Evolutionary conservation across 2,329 filamentous ascomycete genomes (phyloP), one percentile per base, ranked within the genome.

Genomic region (Nemania bipapillata): DNA sequence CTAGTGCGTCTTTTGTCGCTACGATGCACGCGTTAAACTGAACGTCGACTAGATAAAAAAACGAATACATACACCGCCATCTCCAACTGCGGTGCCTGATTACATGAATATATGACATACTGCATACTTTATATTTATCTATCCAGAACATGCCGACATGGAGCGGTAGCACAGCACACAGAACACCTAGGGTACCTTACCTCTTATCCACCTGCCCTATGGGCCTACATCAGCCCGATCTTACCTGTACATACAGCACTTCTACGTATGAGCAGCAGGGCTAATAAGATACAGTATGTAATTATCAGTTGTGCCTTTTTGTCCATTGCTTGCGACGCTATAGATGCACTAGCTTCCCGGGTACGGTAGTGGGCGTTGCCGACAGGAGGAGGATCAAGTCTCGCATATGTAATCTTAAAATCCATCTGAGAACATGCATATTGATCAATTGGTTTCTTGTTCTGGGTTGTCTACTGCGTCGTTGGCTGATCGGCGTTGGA

Each of bases 371-470:
- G 56, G 11, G 28, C 15, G 45, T n/a, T 68, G 40, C 55, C 55
- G 35, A 61, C 56, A 55, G 55, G 42, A 40, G 58, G 15, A 66
- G 30, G 50, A 67, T 61, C 56, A 17, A 61, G 55, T 20, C 35
- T 35, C 24, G 59, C 63, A 59, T 53, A 22, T n/a, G 32, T 55
- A 20, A 12, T 15, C 24, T 40, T 40, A 40, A 47, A 47, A 62
- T 30, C 35, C 24, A 49, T 26, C 54, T 35, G 54, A 53, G 45
- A 50, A 37, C 45, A 47, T 17, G n/a, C 24, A 50, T 32, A 53
- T 49, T 20, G 26, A 49, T 15, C 30, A 17, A 49, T 15, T 42
- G 22, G 37, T 55, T 22, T 49, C 56, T 12, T 47, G 24, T 61
- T 52, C 32, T 40, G n/a, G 37, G 47, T 53, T 22, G 24, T 24